Percentiles rank a stretch among this genome's conserved stretches.
Conservation (phyloP, 306 rosid species). For the Quercus variabilis region DNA sequence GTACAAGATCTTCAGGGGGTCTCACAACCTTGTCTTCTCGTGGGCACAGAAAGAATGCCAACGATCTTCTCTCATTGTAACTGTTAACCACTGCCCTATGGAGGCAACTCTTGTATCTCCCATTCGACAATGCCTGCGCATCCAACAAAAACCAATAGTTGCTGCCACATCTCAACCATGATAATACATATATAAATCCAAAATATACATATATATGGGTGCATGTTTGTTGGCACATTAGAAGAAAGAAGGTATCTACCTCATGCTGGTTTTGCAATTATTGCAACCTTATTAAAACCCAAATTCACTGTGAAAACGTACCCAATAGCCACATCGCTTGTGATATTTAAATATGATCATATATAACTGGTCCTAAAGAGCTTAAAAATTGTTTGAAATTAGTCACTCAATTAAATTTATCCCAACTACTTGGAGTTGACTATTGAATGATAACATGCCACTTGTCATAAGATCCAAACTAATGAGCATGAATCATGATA, state of each 20-base stretch:
- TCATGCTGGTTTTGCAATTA: too few species aligned
- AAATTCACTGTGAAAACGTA: too few species aligned
- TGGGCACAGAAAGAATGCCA: slow-evolving; percentile 52
- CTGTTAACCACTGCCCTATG: slow-evolving; percentile 58
- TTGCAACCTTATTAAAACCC: too few species aligned
- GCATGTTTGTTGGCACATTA: too few species aligned
- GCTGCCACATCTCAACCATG: too few species aligned
- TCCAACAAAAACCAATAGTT: not conserved
- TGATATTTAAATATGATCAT: not conserved
- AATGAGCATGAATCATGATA: too few species aligned
- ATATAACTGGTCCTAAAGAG: not conserved
- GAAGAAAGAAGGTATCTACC: too few species aligned
- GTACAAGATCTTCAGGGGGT: slow-evolving; percentile 40
- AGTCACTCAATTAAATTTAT: not conserved
- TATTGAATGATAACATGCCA: too few species aligned
- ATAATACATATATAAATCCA: too few species aligned
- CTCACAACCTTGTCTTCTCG: slow-evolving; percentile 48
- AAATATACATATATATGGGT: too few species aligned
- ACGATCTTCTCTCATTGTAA: slow-evolving; percentile 41
- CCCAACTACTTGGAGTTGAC: not conserved
- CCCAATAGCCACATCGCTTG: not conserved
- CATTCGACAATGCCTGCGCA: slow-evolving; percentile 50
- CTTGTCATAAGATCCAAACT: too few species aligned
- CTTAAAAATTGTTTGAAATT: not conserved
- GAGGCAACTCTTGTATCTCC: slow-evolving; percentile 57